Evolutionary conservation across 164 flowering plant species (phyloP), one percentile per base, ranked within the genome.

Genomic region (Tinospora cordifolia): DNA sequence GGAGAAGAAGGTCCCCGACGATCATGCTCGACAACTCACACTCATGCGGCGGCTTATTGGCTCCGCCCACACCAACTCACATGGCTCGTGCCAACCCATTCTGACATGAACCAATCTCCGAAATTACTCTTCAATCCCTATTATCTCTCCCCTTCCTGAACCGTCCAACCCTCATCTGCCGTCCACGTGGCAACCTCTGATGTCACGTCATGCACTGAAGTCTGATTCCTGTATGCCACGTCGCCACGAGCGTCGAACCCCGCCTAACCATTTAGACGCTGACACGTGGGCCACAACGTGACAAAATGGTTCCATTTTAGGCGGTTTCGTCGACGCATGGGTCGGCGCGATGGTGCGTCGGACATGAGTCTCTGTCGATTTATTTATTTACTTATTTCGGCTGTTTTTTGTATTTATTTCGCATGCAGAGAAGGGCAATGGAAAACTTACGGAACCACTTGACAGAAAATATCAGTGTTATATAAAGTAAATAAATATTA

Each of bases 11-110:
- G n/a, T n/a, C n/a, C 21, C 8, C 22, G n/a, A 19, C 57, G 19
- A 72, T 70, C 62, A 70, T 74, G 72, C 24, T 7, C 25, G 71
- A 72, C 80, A 81, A 70, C 81, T 77, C 77, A 68, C 30, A 62
- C 67, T 51, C 74, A 63, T 70, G 34, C 62, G 77, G 21, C 40
- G 41, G 66, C 58, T n/a, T 38, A 51, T 51, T 68, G 72, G 44
- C 17, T 15, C 46, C 8, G 59, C 36, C 36, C 36, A 30, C 36
- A 2, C 36, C 36, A 30, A 15, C 26, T n/a, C 68, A 36, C 68
- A 65, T 41, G 26, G 9, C 0, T 9, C 26, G 21, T 51, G 72
- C 64, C 71, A 36, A 34, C 67, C 46, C 12, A 6, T 25, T 14
- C 51, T 67, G 69, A 47, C 69, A 26, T 4, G 36, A 30, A 30